phyloP scores from a whole-genome alignment of 306 rosid species.

The Lupinus albus region DNA sequence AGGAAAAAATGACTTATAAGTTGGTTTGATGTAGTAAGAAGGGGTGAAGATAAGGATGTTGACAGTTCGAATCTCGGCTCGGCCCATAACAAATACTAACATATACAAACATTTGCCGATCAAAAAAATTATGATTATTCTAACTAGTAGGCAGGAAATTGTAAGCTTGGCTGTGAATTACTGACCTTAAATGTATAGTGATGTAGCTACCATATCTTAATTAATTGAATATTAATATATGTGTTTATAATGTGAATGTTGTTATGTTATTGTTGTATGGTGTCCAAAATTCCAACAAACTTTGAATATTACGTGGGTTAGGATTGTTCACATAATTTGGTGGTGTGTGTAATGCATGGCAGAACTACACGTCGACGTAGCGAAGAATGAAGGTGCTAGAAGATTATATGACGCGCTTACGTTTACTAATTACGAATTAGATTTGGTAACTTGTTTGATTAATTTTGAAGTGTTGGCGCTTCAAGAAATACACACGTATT shows the following conservation, averaged over 20 bases:
- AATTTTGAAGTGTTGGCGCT: conserved; percentile 28
- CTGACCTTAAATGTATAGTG: conserved; percentile 24
- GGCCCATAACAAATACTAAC: too few species aligned
- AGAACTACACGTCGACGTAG: conserved; percentile 38
- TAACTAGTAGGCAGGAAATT: conserved; percentile 46
- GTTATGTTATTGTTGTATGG: conserved; percentile 38
- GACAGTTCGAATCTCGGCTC: too few species aligned
- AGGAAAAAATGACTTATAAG: too few species aligned
- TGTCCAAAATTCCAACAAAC: conserved; percentile 65
- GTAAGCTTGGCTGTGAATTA: conserved; percentile 38
- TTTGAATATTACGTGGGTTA: conserved; percentile 48
- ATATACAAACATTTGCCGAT: too few species aligned
- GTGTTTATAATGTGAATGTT: conserved; percentile 29
- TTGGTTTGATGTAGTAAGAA: too few species aligned
- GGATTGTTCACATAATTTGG: conserved; percentile 30
- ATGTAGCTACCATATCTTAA: conserved; percentile 31
- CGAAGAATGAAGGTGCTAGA: conserved; percentile 6
- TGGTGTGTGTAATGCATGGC: conserved; percentile 19
- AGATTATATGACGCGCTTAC: conserved; percentile 31
- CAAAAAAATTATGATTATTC: too few species aligned
- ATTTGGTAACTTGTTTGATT: neutral
- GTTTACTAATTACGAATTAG: conserved; percentile 12
- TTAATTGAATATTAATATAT: conserved; percentile 36
- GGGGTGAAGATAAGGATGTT: too few species aligned
- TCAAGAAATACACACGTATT: conserved; percentile 33